Conservation (phyloP, 2,329 filamentous ascomycete genomes). For the Thielaviopsis populi region DNA sequence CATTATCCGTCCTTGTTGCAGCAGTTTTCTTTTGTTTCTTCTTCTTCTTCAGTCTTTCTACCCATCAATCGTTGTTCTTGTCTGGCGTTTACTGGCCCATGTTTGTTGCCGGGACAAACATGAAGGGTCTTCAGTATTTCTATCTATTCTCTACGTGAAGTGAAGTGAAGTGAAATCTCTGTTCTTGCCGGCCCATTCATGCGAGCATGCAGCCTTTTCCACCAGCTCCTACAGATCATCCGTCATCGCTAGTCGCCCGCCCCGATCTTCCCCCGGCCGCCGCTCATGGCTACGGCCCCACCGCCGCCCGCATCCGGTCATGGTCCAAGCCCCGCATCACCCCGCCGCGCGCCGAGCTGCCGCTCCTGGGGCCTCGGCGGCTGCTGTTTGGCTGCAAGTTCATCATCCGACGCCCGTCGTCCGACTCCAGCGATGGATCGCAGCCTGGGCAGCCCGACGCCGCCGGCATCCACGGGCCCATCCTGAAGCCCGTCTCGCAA, state of each 20-base stretch:
- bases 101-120: constrained; percentile 1
- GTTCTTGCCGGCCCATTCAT: background rate
- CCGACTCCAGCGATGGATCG: background rate
- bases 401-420: constrained; percentile 1
- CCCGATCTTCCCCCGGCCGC: background rate
- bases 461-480: background rate
- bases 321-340: background rate
- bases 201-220: background rate
- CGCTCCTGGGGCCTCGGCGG: background rate
- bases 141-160: background rate
- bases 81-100: background rate
- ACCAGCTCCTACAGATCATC: background rate
- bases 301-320: background rate
- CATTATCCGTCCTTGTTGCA: background rate
- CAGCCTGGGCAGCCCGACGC: too few relatives aligned
- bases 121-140: constrained; percentile 8
- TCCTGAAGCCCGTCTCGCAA: background rate
- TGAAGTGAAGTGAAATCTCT: background rate
- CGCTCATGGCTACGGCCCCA: background rate
- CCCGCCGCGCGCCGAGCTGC: background rate
- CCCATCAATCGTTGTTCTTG: background rate
- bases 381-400: background rate
- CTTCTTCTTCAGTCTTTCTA: background rate
- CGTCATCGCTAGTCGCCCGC: background rate
- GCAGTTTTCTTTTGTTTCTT: background rate